Conservation (phyloP, 2,329 filamentous ascomycete species). For the Botrytis deweyae region DNA sequence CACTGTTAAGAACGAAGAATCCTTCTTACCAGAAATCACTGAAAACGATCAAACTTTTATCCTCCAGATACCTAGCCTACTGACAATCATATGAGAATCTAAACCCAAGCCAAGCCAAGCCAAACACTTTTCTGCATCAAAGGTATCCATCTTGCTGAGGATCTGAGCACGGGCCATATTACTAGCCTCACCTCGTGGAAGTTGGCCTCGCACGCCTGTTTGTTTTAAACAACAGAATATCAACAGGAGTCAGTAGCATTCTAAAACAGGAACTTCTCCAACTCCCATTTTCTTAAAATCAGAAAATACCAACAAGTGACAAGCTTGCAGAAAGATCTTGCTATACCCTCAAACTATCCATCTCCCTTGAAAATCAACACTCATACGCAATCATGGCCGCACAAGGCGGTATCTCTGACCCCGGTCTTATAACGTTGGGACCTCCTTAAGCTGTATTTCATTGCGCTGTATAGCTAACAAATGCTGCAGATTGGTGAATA, state of each 20-base stretch:
- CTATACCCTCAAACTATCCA: not conserved
- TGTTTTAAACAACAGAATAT: conserved; percentile 23
- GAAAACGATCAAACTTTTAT: not conserved
- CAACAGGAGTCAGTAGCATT: conserved; percentile 15
- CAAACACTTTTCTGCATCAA: conserved; percentile 7
- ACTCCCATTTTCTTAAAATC: conserved; percentile 9
- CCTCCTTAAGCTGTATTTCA: conserved; percentile 28
- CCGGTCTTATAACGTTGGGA: conserved; percentile 62
- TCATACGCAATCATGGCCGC: conserved; percentile 29
- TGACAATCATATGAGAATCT: not conserved
- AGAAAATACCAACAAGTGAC: not conserved
- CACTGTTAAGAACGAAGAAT: not conserved
- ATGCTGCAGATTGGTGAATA: conserved; percentile 78
- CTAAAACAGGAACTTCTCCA: not conserved
- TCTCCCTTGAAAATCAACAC: conserved; percentile 8
- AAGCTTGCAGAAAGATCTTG: not conserved
- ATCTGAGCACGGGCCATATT: conserved; percentile 17
- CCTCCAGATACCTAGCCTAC: not conserved
- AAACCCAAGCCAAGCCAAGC: not conserved
- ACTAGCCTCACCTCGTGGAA: conserved; percentile 19
- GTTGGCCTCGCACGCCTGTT: conserved; percentile 20
- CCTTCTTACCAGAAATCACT: too few species aligned
- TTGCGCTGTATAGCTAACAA: conserved; percentile 35
- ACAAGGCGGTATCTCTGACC: conserved; percentile 62
- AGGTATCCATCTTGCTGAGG: not conserved